Conservation (phyloP, 139 green algal genomes). For the Coelastrella sp. region DNA sequence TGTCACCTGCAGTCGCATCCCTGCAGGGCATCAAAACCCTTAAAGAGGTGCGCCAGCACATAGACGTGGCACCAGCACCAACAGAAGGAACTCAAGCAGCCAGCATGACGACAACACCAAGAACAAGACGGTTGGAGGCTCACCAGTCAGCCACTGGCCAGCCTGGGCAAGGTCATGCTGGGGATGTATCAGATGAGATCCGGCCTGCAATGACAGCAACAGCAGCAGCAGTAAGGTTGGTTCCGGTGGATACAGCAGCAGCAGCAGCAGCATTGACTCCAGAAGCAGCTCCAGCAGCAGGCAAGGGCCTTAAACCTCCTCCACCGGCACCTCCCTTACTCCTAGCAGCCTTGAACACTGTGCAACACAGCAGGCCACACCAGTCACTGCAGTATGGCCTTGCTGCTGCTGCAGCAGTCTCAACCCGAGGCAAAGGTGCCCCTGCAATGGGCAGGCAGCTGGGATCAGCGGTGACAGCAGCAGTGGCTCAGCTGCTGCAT, state of each 20-base stretch:
- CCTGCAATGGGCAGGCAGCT: not conserved
- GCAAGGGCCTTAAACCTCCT: not conserved
- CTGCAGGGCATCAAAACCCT: no score
- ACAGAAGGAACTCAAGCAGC: not conserved
- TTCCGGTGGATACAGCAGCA: not conserved
- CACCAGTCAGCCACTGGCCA: not conserved
- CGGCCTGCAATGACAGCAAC: not conserved
- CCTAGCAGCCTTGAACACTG: no score
- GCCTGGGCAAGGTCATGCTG: not conserved
- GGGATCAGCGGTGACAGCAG: not conserved
- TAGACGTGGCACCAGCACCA: not conserved
- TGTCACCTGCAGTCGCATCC: no score
- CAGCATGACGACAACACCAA: no score
- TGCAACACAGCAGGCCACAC: not conserved
- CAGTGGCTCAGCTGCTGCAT: constrained; percentile 6
- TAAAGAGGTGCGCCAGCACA: no score
- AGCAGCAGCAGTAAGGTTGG: not conserved
- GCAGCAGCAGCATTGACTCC: not conserved
- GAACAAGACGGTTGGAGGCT: no score
- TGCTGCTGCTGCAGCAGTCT: not conserved
- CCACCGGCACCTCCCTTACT: no score
- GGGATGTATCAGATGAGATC: not conserved
- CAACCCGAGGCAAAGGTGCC: no score
- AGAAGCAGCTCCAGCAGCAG: not conserved
- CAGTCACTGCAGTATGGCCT: not conserved